Base-by-base conservation (phyloP, 305 asterid genomes). In the Solanum hybrid region DNA sequence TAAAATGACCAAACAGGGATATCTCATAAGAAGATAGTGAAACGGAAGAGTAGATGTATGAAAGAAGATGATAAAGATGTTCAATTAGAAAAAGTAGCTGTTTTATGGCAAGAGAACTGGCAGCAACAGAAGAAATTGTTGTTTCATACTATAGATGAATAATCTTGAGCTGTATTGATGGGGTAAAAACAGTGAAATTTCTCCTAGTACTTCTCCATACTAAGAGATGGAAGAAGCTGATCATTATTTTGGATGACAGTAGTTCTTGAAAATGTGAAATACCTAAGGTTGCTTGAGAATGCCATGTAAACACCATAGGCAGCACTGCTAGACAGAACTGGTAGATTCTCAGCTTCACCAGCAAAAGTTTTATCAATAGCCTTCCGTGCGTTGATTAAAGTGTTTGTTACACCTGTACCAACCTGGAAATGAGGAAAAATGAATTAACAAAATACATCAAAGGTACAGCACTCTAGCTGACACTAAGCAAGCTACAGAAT, bases 251-350 rank as follows among this genome's bases (percentile, higher is more conserved):
- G 72, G 39, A 87, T 10, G 20, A 37, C 20, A 83, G 12, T 27
- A 45, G 73, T 57, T 22, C 88, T 85, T 61, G 45, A 85, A 85
- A 51, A 57, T 89, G 88, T n/a, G 39, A 32, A 88, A 41, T 93
- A 97, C 99, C 99, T 94, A 81, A 97, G 95, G 93, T 97, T 97
- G 96, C 98, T 96, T 75, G 99, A 97, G 9, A 97, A 96, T 24
- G 99, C 89, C 99, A 97, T 96, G 89, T 97, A 97, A 87, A 95
- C 96, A 29, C 99, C 99, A 89, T 97, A 96, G 11, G 96, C 98
- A 83, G 83, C 93, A 82, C 99, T 96, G 51, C 99, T 97, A 1
- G 99, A 90, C 77, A 97, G 87, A 68, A 96, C 88, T 10, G 98
- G 99, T 15, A 97, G 90, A 39, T 97, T 98, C 93, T 96, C 98